phyloP scores from a whole-genome alignment of 1,139 yeast species.

The Nadsonia starkeyi-henricii region DNA sequence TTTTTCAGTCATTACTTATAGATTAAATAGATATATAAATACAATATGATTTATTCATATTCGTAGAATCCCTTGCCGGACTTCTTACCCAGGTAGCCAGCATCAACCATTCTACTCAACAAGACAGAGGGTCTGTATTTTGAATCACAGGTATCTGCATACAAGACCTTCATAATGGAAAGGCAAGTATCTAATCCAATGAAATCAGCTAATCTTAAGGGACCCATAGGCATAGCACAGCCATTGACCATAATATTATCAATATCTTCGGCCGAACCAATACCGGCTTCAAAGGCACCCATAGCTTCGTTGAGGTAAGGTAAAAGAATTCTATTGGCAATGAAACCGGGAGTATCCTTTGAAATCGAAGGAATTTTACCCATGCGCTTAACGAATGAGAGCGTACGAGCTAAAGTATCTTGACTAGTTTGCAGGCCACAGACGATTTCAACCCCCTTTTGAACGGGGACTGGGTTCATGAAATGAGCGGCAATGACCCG shows the following conservation, averaged over 20 bases:
- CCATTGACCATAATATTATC: constrained; percentile 33
- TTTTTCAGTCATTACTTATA: too few relatives aligned
- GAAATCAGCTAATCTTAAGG: constrained; percentile 30
- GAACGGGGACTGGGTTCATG: constrained; percentile 35
- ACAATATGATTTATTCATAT: constrained; percentile 11
- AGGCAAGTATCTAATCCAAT: constrained; percentile 32
- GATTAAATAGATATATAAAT: too few relatives aligned
- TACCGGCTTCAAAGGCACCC: constrained; percentile 29
- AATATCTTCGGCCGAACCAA: constrained; percentile 28
- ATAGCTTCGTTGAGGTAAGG: constrained; percentile 34
- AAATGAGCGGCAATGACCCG: constrained; percentile 31
- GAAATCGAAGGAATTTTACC: constrained; percentile 28
- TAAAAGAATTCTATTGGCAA: constrained; percentile 30
- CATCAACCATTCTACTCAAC: constrained; percentile 28
- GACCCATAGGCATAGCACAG: constrained; percentile 37
- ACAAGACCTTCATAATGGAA: constrained; percentile 30
- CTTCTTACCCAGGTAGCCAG: constrained; percentile 31
- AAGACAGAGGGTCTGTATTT: constrained; percentile 30
- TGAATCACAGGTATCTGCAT: constrained; percentile 29
- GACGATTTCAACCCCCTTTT: constrained; percentile 32
- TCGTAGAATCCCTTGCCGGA: constrained; percentile 31
- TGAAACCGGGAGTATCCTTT: constrained; percentile 29
- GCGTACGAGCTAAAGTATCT: constrained; percentile 22
- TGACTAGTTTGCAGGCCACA: constrained; percentile 28
- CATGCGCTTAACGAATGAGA: constrained; percentile 23